phyloP scores from a whole-genome alignment of 2,329 filamentous ascomycete species.

The Xylariaceae sp. region DNA sequence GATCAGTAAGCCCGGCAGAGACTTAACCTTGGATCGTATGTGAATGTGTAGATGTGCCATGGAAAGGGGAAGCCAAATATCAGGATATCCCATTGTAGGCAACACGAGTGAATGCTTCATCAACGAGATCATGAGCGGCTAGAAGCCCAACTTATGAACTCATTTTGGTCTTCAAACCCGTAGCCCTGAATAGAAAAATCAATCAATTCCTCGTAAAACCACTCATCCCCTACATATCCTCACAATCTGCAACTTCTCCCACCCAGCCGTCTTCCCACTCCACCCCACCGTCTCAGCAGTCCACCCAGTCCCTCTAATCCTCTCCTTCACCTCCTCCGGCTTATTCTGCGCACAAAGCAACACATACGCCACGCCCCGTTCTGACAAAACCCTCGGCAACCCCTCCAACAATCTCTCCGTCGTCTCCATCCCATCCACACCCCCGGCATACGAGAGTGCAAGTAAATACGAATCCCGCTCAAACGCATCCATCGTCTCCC shows the following conservation, averaged over 20 bases:
- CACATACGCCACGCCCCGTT: slow-evolving; percentile 77
- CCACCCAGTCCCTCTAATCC: slow-evolving; percentile 63
- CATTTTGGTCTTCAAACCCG: not conserved
- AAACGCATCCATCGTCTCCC: slow-evolving; percentile 41
- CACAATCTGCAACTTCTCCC: slow-evolving; percentile 89
- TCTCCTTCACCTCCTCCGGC: slow-evolving; percentile 65
- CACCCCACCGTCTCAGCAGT: slow-evolving; percentile 68
- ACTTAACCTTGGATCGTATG: slow-evolving; percentile 1
- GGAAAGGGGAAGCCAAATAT: not conserved
- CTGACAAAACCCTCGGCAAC: slow-evolving; percentile 59
- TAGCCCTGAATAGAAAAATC: too few relatives aligned
- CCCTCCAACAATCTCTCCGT: slow-evolving; percentile 71
- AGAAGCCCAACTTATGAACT: too few relatives aligned
- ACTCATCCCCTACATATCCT: slow-evolving; percentile 70
- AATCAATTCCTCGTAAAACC: too few relatives aligned
- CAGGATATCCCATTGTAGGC: too few relatives aligned
- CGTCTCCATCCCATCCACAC: slow-evolving; percentile 86
- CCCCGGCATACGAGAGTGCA: slow-evolving; percentile 82
- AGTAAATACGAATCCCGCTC: slow-evolving; percentile 80
- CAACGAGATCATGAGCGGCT: too few relatives aligned
- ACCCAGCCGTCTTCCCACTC: slow-evolving; percentile 83
- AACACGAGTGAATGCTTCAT: too few relatives aligned
- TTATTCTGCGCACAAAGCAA: slow-evolving; percentile 87
- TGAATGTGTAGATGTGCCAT: not conserved
- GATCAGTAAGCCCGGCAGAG: slow-evolving; percentile 22